phyloP scores from a whole-genome alignment of 352 stramenopile species.

The Globisporangium uncinulatum region DNA sequence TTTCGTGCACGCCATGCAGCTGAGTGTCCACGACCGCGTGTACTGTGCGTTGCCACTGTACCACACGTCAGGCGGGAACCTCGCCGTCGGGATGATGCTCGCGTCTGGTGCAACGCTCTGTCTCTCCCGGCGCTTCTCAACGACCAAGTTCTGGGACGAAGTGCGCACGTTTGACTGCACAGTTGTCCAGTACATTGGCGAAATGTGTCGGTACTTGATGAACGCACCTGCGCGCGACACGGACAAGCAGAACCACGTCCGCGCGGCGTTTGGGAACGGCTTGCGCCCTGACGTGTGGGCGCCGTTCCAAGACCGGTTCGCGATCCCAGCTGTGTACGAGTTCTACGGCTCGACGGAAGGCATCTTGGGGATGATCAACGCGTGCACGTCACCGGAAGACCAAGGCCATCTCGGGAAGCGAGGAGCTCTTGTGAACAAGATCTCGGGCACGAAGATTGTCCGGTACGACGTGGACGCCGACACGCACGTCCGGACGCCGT shows the following conservation, averaged over 20 bases:
- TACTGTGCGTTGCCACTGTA: constrained; percentile 84
- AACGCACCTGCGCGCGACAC: constrained; percentile 36
- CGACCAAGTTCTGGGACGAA: constrained; percentile 72
- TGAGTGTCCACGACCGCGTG: constrained; percentile 54
- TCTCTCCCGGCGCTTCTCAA: constrained; percentile 75
- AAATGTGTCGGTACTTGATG: constrained; percentile 87
- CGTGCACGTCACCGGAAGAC: constrained; percentile 49
- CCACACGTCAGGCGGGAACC: constrained; percentile 75
- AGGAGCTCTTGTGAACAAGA: constrained; percentile 38
- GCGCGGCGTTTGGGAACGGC: constrained; percentile 88
- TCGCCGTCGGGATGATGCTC: constrained; percentile 80
- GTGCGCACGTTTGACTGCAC: constrained; percentile 60
- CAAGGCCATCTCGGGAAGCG: constrained; percentile 62
- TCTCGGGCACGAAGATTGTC: constrained; percentile 69
- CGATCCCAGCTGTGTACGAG: constrained; percentile 83
- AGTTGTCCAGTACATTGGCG: constrained; percentile 88
- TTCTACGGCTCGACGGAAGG: constrained; percentile 92
- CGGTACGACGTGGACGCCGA: constrained; percentile 76
- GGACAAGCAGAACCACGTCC: constrained; percentile 65
- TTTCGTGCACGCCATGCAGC: constrained; percentile 44
- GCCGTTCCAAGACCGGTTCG: constrained; percentile 83
- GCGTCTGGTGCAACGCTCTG: constrained; percentile 65
- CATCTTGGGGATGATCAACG: constrained; percentile 76
- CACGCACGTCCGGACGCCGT: constrained; percentile 41
- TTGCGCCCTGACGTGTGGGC: constrained; percentile 86